Evolutionary conservation across 192 early-diverging fungal species (phyloP).

Genomic region (Radiomyces spectabilis): DNA sequence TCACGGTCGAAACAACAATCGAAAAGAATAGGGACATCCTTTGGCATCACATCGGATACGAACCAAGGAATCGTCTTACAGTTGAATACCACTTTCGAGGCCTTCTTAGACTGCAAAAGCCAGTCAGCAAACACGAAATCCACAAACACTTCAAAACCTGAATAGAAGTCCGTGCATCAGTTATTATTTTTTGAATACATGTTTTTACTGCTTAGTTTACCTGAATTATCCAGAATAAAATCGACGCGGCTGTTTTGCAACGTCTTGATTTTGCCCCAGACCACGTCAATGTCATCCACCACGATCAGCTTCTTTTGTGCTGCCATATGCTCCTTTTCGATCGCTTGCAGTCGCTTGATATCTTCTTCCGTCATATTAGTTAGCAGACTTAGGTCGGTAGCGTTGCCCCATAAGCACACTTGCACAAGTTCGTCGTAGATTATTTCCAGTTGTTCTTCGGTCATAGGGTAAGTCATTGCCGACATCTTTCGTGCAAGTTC

Average conservation of each 20-base stretch:
- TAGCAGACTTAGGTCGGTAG: slow-evolving; percentile 75
- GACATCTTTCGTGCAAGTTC: slow-evolving; percentile 47
- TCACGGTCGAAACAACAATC: slow-evolving; percentile 27
- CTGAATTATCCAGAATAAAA: slow-evolving; percentile 87
- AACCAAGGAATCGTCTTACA: slow-evolving; percentile 92
- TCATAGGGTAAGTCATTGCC: slow-evolving; percentile 13
- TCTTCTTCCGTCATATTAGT: slow-evolving; percentile 59
- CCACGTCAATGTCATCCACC: slow-evolving; percentile 59
- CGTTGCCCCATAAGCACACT: slow-evolving; percentile 88
- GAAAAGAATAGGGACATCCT: slow-evolving; percentile 74
- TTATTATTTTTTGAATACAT: neutral
- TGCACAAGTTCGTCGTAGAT: slow-evolving; percentile 64
- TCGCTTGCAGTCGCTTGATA: slow-evolving; percentile 59
- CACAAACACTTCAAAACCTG: slow-evolving; percentile 84
- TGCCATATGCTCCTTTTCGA: slow-evolving; percentile 29
- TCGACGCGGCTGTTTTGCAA: slow-evolving; percentile 60
- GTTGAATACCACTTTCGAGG: slow-evolving; percentile 69
- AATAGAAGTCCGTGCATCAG: neutral
- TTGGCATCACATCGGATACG: slow-evolving; percentile 84
- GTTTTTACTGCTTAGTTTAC: slow-evolving; percentile 14
- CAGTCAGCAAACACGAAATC: slow-evolving; percentile 86
- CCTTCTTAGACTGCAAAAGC: slow-evolving; percentile 61
- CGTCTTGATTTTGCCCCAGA: slow-evolving; percentile 51
- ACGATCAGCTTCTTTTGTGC: slow-evolving; percentile 55
- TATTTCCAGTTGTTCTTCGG: slow-evolving; percentile 25